Percentiles rank a stretch among this genome's conserved stretches.
These are phyloP conservation scores for Neurospora tetrasperma DNA, from an alignment of 495 filamentous ascomycete species.

Conservation along the genomic window DNA sequence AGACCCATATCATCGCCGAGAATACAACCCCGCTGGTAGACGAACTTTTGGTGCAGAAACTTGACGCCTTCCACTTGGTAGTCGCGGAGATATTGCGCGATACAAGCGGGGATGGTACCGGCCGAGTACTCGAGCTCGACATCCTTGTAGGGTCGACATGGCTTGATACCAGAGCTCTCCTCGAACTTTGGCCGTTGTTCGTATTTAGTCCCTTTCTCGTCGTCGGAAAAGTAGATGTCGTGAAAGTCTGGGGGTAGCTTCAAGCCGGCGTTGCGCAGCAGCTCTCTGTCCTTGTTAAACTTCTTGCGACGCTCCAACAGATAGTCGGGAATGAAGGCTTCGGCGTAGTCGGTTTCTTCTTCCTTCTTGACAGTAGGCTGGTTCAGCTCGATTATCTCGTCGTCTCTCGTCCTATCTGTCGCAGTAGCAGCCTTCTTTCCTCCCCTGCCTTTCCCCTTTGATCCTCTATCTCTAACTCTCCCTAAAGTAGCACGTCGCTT, in stretches of 20 bases:
- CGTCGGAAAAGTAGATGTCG: constrained; percentile 78
- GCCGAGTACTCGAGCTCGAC: constrained; percentile 64
- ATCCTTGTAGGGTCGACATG: constrained; percentile 61
- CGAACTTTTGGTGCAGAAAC: constrained; percentile 83
- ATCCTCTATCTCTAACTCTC: constrained; percentile 14
- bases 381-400: constrained; percentile 4
- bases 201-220: constrained; percentile 53
- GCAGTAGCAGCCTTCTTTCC: constrained; percentile 1
- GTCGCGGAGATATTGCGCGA: constrained; percentile 84
- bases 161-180: constrained; percentile 38
- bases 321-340: constrained; percentile 35
- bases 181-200: constrained; percentile 63
- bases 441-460: constrained; percentile 11
- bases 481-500: constrained; percentile 16
- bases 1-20: constrained; percentile 96
- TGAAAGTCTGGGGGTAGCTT: constrained; percentile 72
- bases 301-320: constrained; percentile 41
- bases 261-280: constrained; percentile 56
- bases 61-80: constrained; percentile 83
- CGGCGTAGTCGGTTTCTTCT: constrained; percentile 17
- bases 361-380: constrained; percentile 11
- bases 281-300: constrained; percentile 48
- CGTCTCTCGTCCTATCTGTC: neutral
- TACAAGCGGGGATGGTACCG: constrained; percentile 78
- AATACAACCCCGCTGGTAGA: constrained; percentile 85